Percentiles rank a stretch among this genome's conserved stretches.
phyloP scores from a whole-genome alignment of 352 stramenopile genomes.

The Elongisporangium undulatum region DNA sequence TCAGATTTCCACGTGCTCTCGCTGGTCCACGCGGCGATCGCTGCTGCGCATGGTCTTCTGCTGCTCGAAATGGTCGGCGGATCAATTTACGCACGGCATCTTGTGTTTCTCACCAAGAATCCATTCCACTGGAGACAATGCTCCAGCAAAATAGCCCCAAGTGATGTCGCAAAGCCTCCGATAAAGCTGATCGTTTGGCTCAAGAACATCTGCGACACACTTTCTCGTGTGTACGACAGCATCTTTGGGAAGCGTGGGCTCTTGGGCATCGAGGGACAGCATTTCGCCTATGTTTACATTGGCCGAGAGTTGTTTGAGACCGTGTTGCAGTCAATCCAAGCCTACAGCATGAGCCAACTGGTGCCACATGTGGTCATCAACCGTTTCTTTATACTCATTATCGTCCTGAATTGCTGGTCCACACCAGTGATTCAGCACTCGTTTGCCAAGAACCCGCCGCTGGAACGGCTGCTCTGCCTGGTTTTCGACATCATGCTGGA shows the following conservation, averaged over 20 bases:
- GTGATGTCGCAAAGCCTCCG: not conserved
- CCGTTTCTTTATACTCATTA: not conserved
- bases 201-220: no score
- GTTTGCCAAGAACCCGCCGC: slow-evolving; percentile 1
- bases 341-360: slow-evolving; percentile 20
- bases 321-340: slow-evolving; percentile 17
- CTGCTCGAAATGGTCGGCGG: not conserved
- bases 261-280: not conserved
- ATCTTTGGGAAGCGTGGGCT: not conserved
- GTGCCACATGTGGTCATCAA: slow-evolving; percentile 5
- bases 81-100: not conserved
- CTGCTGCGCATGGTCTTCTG: not conserved
- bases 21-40: not conserved
- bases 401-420: slow-evolving; percentile 15
- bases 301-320: slow-evolving; percentile 9
- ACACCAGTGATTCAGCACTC: slow-evolving; percentile 6
- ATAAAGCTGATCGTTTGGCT: no score
- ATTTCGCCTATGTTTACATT: not conserved
- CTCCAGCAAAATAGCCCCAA: not conserved
- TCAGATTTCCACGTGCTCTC: not conserved
- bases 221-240: not conserved
- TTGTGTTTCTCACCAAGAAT: not conserved
- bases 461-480: slow-evolving; percentile 5
- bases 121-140: no score
- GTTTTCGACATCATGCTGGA: slow-evolving; percentile 4